Evolutionary conservation across 352 stramenopile species (phyloP).

Genomic region (Globisporangium abappressorium): DNA sequence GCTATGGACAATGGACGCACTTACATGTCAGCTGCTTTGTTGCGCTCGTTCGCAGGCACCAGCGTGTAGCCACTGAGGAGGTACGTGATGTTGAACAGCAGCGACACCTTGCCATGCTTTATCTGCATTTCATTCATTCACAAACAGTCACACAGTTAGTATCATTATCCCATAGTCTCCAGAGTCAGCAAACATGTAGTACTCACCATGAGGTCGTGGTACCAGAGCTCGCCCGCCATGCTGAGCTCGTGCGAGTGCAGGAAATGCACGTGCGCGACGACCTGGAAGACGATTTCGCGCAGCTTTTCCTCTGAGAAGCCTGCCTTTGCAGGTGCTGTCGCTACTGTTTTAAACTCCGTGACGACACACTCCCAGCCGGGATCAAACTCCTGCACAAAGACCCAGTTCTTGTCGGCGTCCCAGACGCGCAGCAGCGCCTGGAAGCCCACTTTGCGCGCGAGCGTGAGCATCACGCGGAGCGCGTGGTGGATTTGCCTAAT

Average conservation of each 20-base stretch:
- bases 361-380: slow-evolving; percentile 29
- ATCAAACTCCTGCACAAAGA: slow-evolving; percentile 54
- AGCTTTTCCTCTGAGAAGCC: slow-evolving; percentile 44
- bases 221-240: slow-evolving; percentile 44
- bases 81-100: slow-evolving; percentile 40
- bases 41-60: slow-evolving; percentile 36
- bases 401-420: slow-evolving; percentile 49
- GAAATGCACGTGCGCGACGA: slow-evolving; percentile 54
- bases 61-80: slow-evolving; percentile 51
- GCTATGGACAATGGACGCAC: slow-evolving; percentile 18
- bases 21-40: slow-evolving; percentile 42
- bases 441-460: slow-evolving; percentile 34
- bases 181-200: no score
- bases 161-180: not conserved
- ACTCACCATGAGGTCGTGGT: slow-evolving; percentile 49
- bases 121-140: slow-evolving; percentile 24
- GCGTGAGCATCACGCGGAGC: slow-evolving; percentile 28
- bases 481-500: slow-evolving; percentile 46
- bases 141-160: not conserved
- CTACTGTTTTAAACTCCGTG: not conserved
- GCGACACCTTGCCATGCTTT: slow-evolving; percentile 31
- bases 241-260: slow-evolving; percentile 52
- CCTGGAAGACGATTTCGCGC: slow-evolving; percentile 44
- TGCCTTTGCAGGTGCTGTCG: not conserved
- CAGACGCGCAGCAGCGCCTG: slow-evolving; percentile 47